Evolutionary conservation across 805 yeast species (phyloP), one percentile per base, ranked within the genome.

Genomic region (Metschnikowia borealis): DNA sequence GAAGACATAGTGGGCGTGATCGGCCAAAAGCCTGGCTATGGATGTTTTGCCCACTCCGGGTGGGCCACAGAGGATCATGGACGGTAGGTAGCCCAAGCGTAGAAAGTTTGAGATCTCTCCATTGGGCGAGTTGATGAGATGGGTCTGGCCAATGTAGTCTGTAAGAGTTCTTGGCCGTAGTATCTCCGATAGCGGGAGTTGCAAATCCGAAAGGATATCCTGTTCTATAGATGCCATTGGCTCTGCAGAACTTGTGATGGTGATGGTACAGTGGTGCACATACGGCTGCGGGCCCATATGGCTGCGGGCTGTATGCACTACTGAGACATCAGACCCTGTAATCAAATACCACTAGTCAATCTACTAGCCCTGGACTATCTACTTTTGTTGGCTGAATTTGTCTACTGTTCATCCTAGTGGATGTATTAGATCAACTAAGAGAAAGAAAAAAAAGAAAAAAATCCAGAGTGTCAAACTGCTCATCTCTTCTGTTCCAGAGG

Each of bases 21-120:
- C 61, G 0, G 90, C 84, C n/a, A 87, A 67, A 34, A 85, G 77
- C 38, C 78, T 57, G 0, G 96, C 94, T 26, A 94, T 63, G 0
- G 97, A 85, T 0, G 99, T 94, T 63, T 94, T 94, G 75, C 94
- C 92, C 2, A 89, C 91, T 0, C 99, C 99, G 1, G 97, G 96
- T 0, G 96, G 96, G 0, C 99, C 99, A 87, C 94, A 87, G 5
- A 94, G 69, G 1, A 94, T 82, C 82, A 94, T 77, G 0, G 97
- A 89, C 1, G 97, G 97, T 6, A 87, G 71, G 43, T 75, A 71
- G n/a, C 85, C 81, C 67, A 78, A 68, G 35, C 77, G 74, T 1
- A 91, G 74, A 53, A 87, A 87, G 41, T 83, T 83, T 26, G 82
- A 69, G 2, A 92, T 68, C 2, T 84, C 71, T 0, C 97, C 96